Evolutionary conservation across 2,329 filamentous ascomycete species (phyloP).

Genomic region (Epichloe sylvatica): DNA sequence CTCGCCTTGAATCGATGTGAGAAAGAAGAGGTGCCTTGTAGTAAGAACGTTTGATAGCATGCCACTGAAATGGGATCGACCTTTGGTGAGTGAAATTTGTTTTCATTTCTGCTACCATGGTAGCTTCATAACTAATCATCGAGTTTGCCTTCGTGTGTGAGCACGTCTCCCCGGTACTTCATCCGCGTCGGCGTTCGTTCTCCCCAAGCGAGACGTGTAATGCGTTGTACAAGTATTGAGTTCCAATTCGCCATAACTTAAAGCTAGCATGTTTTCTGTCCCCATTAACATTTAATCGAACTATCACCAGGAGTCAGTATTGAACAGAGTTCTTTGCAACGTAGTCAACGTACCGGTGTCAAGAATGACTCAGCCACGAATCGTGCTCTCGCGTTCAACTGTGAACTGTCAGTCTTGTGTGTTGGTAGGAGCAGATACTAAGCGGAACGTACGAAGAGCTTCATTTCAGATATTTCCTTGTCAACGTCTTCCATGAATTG

Average conservation of each 20-base stretch:
- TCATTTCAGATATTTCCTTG: conserved; percentile 99
- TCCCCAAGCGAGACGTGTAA: neutral
- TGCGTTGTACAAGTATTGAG: neutral
- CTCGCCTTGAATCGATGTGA: neutral
- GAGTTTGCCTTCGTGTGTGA: neutral
- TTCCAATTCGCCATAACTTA: neutral
- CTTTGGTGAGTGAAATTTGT: neutral
- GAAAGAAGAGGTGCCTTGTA: neutral
- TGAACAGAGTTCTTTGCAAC: neutral
- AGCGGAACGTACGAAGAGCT: conserved; percentile 73
- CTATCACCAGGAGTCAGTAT: conserved; percentile 10
- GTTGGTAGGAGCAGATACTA: neutral
- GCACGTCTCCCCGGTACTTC: neutral
- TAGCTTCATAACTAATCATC: conserved; percentile 2
- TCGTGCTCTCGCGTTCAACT: conserved; percentile 92
- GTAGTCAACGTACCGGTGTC: conserved; percentile 52
- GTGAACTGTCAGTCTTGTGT: conserved; percentile 9
- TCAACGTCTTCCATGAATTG: conserved; percentile 99
- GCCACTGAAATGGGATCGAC: neutral
- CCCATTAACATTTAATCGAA: conserved; percentile 16
- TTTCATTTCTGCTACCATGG: conserved; percentile 3
- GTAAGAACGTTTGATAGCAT: neutral
- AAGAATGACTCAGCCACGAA: conserved; percentile 98
- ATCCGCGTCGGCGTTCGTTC: neutral
- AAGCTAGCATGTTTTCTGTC: neutral